These are phyloP conservation scores for Meira nashicola DNA, from an alignment of 1,284 basidiomycete genomes.

Conservation along the genomic window DNA sequence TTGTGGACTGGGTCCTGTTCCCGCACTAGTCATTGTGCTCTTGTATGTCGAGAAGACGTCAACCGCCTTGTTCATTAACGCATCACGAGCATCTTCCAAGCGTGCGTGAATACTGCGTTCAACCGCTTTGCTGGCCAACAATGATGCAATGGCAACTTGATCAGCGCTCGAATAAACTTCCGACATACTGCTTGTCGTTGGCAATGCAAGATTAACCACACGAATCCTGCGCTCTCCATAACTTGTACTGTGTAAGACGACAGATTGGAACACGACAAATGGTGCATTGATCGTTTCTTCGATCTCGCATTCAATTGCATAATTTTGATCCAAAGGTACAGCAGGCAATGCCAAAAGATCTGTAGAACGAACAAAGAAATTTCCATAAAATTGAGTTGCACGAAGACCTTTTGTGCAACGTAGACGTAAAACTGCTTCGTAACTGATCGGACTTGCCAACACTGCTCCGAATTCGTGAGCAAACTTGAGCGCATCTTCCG, in stretches of 20 bases:
- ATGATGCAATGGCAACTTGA: conserved; percentile 81
- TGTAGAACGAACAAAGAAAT: conserved; percentile 97
- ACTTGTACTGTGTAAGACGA: conserved; percentile 90
- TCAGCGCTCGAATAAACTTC: conserved; percentile 94
- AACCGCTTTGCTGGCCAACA: conserved; percentile 93
- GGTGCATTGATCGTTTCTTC: conserved; percentile 90
- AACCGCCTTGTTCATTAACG: conserved; percentile 81
- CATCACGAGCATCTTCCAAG: conserved; percentile 87
- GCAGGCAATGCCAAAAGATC: conserved; percentile 94
- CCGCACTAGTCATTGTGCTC: conserved; percentile 89
- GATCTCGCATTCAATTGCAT: conserved; percentile 93
- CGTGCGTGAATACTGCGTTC: conserved; percentile 80
- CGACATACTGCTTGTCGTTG: conserved; percentile 85
- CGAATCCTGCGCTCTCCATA: conserved; percentile 94
- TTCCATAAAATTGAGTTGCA: conserved; percentile 97
- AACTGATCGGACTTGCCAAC: conserved; percentile 85
- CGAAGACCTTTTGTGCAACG: conserved; percentile 78
- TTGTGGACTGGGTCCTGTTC: conserved; percentile 88
- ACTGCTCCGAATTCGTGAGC: conserved; percentile 94
- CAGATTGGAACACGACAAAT: conserved; percentile 93
- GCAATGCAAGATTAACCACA: conserved; percentile 85
- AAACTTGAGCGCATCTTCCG: conserved; percentile 95
- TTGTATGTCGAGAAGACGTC: conserved; percentile 91
- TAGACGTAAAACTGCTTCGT: conserved; percentile 96
- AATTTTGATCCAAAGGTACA: conserved; percentile 92